These are phyloP conservation scores for Canariomyces notabilis DNA, from an alignment of 2,329 filamentous ascomycete species.

Conservation along the genomic window DNA sequence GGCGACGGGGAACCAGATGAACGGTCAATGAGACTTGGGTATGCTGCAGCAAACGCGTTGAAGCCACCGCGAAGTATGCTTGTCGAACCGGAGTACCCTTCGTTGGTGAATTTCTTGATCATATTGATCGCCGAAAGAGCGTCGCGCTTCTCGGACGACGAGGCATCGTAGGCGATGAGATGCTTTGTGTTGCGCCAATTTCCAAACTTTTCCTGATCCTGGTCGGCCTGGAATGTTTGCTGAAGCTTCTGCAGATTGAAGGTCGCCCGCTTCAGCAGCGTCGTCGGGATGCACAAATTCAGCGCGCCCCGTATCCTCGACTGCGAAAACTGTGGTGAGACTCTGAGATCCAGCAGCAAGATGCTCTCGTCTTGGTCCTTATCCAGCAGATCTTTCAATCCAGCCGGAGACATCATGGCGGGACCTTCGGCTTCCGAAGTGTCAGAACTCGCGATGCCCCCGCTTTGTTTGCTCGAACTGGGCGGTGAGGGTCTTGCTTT, in stretches of 20 bases:
- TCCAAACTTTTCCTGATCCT: conserved; percentile 67
- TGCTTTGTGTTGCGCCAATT: conserved; percentile 68
- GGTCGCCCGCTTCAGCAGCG: conserved; percentile 80
- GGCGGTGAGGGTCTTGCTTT: conserved; percentile 38
- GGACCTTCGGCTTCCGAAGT: conserved; percentile 43
- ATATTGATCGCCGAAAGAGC: conserved; percentile 77
- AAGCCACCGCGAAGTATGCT: conserved; percentile 82
- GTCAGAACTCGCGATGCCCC: conserved; percentile 51
- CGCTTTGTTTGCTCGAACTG: conserved; percentile 21
- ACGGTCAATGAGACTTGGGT: conserved; percentile 59
- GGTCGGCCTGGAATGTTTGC: conserved; percentile 73
- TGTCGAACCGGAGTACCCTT: conserved; percentile 70
- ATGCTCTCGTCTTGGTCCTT: conserved; percentile 38
- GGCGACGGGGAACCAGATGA: conserved; percentile 39
- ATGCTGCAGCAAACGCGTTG: conserved; percentile 62
- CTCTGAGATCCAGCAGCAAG: conserved; percentile 78
- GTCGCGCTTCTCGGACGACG: conserved; percentile 73
- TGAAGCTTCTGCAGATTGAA: conserved; percentile 85
- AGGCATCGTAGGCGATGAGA: conserved; percentile 83
- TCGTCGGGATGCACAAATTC: conserved; percentile 93
- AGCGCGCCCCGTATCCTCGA: conserved; percentile 75
- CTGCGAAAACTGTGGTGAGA: conserved; percentile 73
- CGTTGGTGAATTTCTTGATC: conserved; percentile 83
- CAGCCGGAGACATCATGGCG: conserved; percentile 47
- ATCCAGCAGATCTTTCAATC: conserved; percentile 54